Conservation (phyloP, 2,329 filamentous ascomycete species). For the Penicillium vulpinum region DNA sequence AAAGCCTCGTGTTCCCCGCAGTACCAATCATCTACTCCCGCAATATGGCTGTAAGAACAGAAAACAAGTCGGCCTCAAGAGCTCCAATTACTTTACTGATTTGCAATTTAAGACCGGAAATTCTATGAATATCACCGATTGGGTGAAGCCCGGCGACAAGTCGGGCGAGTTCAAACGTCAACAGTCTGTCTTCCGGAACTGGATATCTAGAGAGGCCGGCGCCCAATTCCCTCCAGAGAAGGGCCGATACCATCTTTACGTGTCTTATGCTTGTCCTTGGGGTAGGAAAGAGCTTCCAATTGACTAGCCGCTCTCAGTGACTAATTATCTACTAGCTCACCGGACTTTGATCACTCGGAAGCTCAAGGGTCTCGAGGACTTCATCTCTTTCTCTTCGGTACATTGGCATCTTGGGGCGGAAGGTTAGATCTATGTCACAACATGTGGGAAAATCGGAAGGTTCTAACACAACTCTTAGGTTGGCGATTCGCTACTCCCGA, state of each 20-base stretch:
- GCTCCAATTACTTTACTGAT: not conserved
- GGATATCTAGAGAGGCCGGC: slow-evolving; percentile 69
- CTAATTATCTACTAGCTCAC: slow-evolving; percentile 58
- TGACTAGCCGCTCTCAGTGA: slow-evolving; percentile 14
- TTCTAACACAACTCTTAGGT: slow-evolving; percentile 47
- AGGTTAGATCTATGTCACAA: slow-evolving; percentile 48
- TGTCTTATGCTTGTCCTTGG: slow-evolving; percentile 94
- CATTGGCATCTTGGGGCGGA: slow-evolving; percentile 83
- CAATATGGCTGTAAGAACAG: slow-evolving; percentile 38
- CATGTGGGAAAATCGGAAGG: not conserved
- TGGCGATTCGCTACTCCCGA: slow-evolving; percentile 78
- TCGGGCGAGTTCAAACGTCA: slow-evolving; percentile 92
- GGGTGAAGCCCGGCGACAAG: slow-evolving; percentile 75
- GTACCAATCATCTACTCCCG: slow-evolving; percentile 17
- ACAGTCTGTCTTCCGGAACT: slow-evolving; percentile 76
- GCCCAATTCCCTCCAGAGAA: slow-evolving; percentile 82
- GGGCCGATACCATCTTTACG: slow-evolving; percentile 89
- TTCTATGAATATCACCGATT: slow-evolving; percentile 69
- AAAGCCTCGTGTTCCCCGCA: slow-evolving; percentile 23
- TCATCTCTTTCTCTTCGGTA: slow-evolving; percentile 76
- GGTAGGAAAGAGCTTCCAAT: slow-evolving; percentile 41
- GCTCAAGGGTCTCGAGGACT: slow-evolving; percentile 87
- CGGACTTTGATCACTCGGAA: slow-evolving; percentile 83
- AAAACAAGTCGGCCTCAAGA: not conserved
- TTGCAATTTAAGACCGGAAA: slow-evolving; percentile 22